Percentiles rank a stretch among this genome's conserved stretches.
Conservation (phyloP, 2,329 filamentous ascomycete genomes). For the Whalleya microplaca region DNA sequence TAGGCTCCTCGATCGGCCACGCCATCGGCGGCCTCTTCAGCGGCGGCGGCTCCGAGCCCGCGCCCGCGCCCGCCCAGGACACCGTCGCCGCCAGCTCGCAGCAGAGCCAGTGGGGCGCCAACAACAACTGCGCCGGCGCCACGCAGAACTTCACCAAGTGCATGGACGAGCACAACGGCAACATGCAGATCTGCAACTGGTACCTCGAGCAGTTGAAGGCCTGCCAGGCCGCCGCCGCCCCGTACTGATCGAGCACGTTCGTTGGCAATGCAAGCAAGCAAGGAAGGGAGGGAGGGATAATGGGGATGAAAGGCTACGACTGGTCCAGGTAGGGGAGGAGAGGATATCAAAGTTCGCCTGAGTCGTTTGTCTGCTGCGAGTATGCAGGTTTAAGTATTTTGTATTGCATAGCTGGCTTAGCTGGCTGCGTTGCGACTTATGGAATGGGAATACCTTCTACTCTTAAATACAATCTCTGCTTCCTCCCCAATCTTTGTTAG, state of each 20-base stretch:
- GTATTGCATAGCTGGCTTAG: too few relatives aligned
- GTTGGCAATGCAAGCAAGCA: too few relatives aligned
- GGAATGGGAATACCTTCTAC: too few relatives aligned
- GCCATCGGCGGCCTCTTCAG: constrained; percentile 88
- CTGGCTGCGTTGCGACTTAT: too few relatives aligned
- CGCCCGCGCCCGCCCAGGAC: constrained; percentile 52
- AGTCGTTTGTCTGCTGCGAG: too few relatives aligned
- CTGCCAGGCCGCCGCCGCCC: constrained; percentile 77
- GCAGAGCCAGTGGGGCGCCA: constrained; percentile 60
- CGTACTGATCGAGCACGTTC: constrained; percentile 63
- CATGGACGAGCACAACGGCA: constrained; percentile 93
- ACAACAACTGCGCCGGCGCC: constrained; percentile 77
- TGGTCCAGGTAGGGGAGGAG: too few relatives aligned
- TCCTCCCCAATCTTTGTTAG: too few relatives aligned
- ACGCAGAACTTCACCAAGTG: constrained; percentile 89
- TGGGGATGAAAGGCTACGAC: background rate
- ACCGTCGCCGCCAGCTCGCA: constrained; percentile 52
- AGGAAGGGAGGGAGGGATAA: background rate
- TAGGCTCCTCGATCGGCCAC: constrained; percentile 94
- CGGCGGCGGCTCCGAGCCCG: constrained; percentile 68
- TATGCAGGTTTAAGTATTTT: too few relatives aligned
- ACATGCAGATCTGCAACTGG: constrained; percentile 96
- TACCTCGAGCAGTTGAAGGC: constrained; percentile 97
- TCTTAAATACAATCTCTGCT: too few relatives aligned
- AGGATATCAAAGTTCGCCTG: too few relatives aligned